phyloP scores from a whole-genome alignment of 345 rosid species.

The Populus euphratica region DNA sequence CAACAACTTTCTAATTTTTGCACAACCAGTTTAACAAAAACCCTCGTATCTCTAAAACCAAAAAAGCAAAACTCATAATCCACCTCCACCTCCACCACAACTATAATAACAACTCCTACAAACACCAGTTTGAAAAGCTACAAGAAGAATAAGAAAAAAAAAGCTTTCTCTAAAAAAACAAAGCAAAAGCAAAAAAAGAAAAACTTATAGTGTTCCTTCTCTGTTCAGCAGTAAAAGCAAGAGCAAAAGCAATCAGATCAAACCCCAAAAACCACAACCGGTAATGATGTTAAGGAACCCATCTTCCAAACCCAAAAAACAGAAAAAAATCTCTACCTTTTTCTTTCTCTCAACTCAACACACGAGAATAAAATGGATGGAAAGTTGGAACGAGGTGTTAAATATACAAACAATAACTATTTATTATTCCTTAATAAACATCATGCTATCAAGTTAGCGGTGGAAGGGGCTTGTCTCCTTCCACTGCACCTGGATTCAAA shows the following conservation, averaged over 20 bases:
- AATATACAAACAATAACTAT: too few relatives aligned
- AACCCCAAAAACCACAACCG: constrained; percentile 58
- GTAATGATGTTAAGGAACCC: constrained; percentile 57
- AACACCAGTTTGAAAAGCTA: too few relatives aligned
- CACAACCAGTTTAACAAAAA: not conserved
- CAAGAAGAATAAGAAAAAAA: not conserved
- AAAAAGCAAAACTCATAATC: not conserved
- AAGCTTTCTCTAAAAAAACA: not conserved
- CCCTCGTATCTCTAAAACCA: not conserved
- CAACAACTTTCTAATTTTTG: not conserved
- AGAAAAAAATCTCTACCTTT: not conserved
- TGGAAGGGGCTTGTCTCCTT: too few relatives aligned
- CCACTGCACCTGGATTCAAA: too few relatives aligned
- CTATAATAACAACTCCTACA: not conserved
- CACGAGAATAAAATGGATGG: not conserved
- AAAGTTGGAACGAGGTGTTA: not conserved
- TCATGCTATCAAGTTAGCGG: too few relatives aligned
- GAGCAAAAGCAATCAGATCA: constrained; percentile 81
- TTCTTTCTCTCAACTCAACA: too few relatives aligned
- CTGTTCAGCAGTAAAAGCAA: constrained; percentile 96
- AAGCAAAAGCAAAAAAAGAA: not conserved
- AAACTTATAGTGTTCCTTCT: constrained; percentile 74
- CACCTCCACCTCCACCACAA: not conserved
- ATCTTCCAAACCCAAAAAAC: constrained; percentile 29
- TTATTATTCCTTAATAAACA: too few relatives aligned